phyloP scores from a whole-genome alignment of 129 eudicot genomes.

The Flaveria trinervia region DNA sequence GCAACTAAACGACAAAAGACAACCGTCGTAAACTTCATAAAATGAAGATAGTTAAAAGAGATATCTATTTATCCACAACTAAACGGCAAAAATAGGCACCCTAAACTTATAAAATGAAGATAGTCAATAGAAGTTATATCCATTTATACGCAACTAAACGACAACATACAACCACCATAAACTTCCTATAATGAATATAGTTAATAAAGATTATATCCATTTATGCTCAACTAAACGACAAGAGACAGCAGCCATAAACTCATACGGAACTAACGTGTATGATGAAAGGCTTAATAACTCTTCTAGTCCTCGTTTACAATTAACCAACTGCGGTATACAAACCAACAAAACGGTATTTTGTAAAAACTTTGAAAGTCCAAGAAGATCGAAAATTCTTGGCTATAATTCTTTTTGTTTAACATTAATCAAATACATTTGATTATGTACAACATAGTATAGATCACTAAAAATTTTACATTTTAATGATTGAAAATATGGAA shows the following conservation, averaged over 20 bases:
- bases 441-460: not conserved
- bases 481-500: not conserved
- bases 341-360: not conserved
- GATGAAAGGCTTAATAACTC: not conserved
- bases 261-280: constrained; percentile 8
- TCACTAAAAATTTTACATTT: not conserved
- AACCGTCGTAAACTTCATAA: not conserved
- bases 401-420: constrained; percentile 2
- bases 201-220: too few relatives aligned
- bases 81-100: not conserved
- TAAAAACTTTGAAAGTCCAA: not conserved
- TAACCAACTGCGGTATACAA: constrained; percentile 4
- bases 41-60: too few relatives aligned
- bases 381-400: not conserved
- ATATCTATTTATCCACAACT: not conserved
- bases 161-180: not conserved
- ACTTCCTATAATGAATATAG: too few relatives aligned
- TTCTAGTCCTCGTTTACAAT: not conserved
- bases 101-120: not conserved
- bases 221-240: too few relatives aligned
- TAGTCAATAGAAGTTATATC: too few relatives aligned
- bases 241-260: constrained; percentile 1
- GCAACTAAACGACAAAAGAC: not conserved
- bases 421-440: not conserved
- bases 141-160: not conserved